Base-by-base conservation (phyloP, 2,329 filamentous ascomycete genomes). In the Lachnellula occidentalis region DNA sequence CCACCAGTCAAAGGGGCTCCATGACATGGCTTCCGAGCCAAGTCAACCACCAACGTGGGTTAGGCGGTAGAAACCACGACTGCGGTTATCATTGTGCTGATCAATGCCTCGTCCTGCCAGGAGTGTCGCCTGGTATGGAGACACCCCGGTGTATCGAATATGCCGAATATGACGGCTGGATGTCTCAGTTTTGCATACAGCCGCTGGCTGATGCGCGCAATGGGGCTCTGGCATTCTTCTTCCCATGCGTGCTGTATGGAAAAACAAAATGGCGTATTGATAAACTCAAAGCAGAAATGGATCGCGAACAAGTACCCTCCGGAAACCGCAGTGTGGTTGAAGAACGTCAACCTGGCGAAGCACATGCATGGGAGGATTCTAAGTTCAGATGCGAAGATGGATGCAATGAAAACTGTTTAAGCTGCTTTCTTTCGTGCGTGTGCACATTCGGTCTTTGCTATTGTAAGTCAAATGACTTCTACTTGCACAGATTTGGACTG, bases 201-300 rank as follows among this genome's bases (percentile, higher is more conserved):
- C 66, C 48, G 45, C 19, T 24, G 19, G 36, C 34, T 48, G 68
- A 76, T 62, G 47, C 65, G 0, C 60, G 62, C 0, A 73, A 71
- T 6, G 73, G 72, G 49, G 58, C 72, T 8, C 68, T 70, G 4
- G 73, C 72, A 1, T 61, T 71, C 5, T 74, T 71, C 58, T 69
- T 71, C 50, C 74, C 75, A 9, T 77, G 74, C 60, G 64, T 72
- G 3, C 54, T 76, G 7, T 73, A 74, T 58, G 71, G 73, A 5
- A 72, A 71, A 47, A 76, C 73, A 2, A 65, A 73, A 14, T 72
- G 75, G 64, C 70, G 75, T 7, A 31, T 64, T 76, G 2, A 62
- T 66, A 1, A 31, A 31, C 27, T 31, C 27, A 31, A 31, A 31
- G 27, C 27, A 31, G 9, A 12, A 31, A 11, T 11, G 4, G 27